Evolutionary conservation across 108 stramenopile species (phyloP).

Genomic region (Cyclostephanos tholiformis): DNA sequence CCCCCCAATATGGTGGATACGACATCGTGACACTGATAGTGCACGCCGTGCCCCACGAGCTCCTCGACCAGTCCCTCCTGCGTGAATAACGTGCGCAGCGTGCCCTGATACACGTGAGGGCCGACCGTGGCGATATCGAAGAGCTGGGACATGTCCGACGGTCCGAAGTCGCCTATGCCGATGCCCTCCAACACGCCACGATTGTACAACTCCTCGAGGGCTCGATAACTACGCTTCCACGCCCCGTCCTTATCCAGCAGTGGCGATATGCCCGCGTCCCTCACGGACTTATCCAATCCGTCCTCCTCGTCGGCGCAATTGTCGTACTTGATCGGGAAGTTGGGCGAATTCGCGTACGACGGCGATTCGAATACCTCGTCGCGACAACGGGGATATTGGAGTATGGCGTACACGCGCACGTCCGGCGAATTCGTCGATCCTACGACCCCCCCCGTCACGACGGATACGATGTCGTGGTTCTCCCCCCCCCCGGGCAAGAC

Average conservation of each 20-base stretch:
- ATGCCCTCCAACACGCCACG: slow-evolving; percentile 59
- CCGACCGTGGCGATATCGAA: slow-evolving; percentile 43
- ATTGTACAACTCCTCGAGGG: slow-evolving; percentile 73
- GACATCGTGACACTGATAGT: slow-evolving; percentile 67
- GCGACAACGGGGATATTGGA: slow-evolving; percentile 85
- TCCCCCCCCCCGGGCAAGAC: slow-evolving; percentile 15
- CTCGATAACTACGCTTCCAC: slow-evolving; percentile 79
- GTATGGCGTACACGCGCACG: slow-evolving; percentile 64
- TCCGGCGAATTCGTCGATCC: slow-evolving; percentile 1
- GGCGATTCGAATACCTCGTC: slow-evolving; percentile 51
- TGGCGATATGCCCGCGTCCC: slow-evolving; percentile 60
- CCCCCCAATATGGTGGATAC: slow-evolving; percentile 49
- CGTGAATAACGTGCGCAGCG: slow-evolving; percentile 65
- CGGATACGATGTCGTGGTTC: too few relatives aligned
- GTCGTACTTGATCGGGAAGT: slow-evolving; percentile 56
- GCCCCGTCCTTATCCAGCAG: slow-evolving; percentile 64
- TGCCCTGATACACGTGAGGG: slow-evolving; percentile 72
- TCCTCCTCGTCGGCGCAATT: slow-evolving; percentile 76
- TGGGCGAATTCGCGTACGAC: slow-evolving; percentile 24
- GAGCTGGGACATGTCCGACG: slow-evolving; percentile 58
- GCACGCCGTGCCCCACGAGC: slow-evolving; percentile 60
- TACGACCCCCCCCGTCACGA: too few relatives aligned
- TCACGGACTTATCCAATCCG: slow-evolving; percentile 36
- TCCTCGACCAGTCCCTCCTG: slow-evolving; percentile 64
- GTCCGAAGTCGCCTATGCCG: slow-evolving; percentile 85